phyloP scores from a whole-genome alignment of 2,329 filamentous ascomycete species.

The Pseudogymnoascus sp. region DNA sequence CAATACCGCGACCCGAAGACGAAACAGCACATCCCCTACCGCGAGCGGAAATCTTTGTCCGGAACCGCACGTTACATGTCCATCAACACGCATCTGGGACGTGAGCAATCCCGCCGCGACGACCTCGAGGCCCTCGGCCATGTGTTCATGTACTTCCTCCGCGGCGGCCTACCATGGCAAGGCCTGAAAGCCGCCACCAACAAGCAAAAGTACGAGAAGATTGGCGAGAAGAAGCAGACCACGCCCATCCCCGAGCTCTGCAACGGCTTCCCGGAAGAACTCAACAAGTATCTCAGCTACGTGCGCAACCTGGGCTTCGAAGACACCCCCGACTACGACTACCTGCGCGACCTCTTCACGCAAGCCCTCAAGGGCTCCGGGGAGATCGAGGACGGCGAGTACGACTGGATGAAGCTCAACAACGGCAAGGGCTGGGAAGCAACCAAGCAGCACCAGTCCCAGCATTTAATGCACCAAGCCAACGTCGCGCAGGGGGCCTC shows the following conservation, averaged over 20 bases:
- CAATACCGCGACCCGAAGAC: slow-evolving; percentile 98
- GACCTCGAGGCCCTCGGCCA: slow-evolving; percentile 82
- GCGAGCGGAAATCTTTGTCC: slow-evolving; percentile 92
- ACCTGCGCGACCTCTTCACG: slow-evolving; percentile 91
- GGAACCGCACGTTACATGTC: slow-evolving; percentile 98
- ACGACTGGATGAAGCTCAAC: slow-evolving; percentile 99
- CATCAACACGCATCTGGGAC: slow-evolving; percentile 96
- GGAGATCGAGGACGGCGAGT: slow-evolving; percentile 94
- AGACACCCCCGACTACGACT: slow-evolving; percentile 97
- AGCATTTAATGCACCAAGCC: slow-evolving; percentile 68
- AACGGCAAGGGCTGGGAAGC: slow-evolving; percentile 85
- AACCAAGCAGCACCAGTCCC: slow-evolving; percentile 59
- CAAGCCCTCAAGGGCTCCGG: slow-evolving; percentile 90
- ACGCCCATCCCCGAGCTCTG: slow-evolving; percentile 95
- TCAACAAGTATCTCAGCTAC: slow-evolving; percentile 95
- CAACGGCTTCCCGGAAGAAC: slow-evolving; percentile 92
- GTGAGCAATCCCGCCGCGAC: slow-evolving; percentile 92
- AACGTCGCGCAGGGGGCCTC: slow-evolving; percentile 74
- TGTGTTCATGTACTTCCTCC: slow-evolving; percentile 67
- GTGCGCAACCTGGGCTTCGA: slow-evolving; percentile 97
- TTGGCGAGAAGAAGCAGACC: slow-evolving; percentile 99
- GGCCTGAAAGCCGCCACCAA: slow-evolving; percentile 66
- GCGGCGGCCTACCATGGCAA: slow-evolving; percentile 65
- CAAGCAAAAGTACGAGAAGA: slow-evolving; percentile 99
- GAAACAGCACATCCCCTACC: slow-evolving; percentile 96